These are phyloP conservation scores for Allomyces macrogynus DNA, from an alignment of 192 early-diverging fungal genomes.

Conservation along the genomic window DNA sequence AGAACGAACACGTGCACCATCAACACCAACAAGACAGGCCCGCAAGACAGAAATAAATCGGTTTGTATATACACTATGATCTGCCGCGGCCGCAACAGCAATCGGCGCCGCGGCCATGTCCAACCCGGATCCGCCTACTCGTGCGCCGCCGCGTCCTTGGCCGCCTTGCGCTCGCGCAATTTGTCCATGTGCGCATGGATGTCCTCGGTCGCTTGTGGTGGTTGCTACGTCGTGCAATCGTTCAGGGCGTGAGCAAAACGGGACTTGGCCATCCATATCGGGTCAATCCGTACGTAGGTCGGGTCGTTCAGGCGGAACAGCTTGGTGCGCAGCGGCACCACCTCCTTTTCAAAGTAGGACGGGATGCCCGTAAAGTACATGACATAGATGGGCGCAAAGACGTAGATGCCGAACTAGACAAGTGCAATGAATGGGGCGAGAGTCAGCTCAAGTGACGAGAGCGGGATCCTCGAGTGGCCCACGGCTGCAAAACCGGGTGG, in stretches of 20 bases:
- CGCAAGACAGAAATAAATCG: no score
- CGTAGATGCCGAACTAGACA: background rate
- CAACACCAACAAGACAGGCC: no score
- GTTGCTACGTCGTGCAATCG: background rate
- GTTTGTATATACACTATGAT: no score
- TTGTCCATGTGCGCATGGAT: background rate
- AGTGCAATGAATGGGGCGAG: conserved; percentile 1
- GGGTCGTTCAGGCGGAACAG: background rate
- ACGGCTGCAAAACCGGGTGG: background rate
- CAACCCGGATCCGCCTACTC: background rate
- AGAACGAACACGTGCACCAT: no score
- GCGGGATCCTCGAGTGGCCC: no score
- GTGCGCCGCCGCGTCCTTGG: background rate
- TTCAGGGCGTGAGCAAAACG: background rate
- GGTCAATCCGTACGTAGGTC: background rate
- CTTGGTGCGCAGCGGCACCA: background rate
- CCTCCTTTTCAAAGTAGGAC: background rate
- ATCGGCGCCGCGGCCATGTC: no score
- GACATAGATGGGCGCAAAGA: no score
- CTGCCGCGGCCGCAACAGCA: no score
- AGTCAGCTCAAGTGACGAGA: conserved; percentile 1
- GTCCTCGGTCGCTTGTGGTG: background rate
- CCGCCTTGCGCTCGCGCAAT: background rate
- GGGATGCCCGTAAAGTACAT: conserved; percentile 1
- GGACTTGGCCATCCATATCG: background rate